These are phyloP conservation scores for Kurtzmaniella quercitrusa DNA, from an alignment of 1,139 yeast species.

Conservation along the genomic window DNA sequence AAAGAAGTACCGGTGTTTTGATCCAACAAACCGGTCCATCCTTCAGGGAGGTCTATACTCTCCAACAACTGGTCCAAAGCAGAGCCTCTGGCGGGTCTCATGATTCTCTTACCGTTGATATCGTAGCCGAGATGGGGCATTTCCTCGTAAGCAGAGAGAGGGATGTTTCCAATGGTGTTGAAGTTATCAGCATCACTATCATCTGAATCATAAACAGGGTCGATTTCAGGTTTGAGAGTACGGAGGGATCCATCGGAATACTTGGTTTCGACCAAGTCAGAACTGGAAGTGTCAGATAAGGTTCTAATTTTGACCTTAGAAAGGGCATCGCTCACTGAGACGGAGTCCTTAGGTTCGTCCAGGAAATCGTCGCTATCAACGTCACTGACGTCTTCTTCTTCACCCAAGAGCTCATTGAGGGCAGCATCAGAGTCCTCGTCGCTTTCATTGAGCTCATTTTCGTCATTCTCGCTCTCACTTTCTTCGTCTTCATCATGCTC, in stretches of 20 bases:
- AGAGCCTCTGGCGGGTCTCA: slow-evolving; percentile 97
- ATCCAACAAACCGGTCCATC: slow-evolving; percentile 96
- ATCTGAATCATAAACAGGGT: slow-evolving; percentile 89
- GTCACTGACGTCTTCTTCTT: slow-evolving; percentile 32
- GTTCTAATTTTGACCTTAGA: slow-evolving; percentile 51
- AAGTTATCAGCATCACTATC: slow-evolving; percentile 82
- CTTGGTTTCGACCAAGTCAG: slow-evolving; percentile 20
- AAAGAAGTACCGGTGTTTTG: slow-evolving; percentile 85
- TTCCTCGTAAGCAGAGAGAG: slow-evolving; percentile 89
- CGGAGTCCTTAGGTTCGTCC: slow-evolving; percentile 46
- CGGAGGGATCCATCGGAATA: slow-evolving; percentile 81
- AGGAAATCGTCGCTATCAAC: slow-evolving; percentile 39
- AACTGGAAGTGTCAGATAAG: slow-evolving; percentile 27
- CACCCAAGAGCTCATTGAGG: slow-evolving; percentile 53
- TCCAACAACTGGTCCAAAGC: slow-evolving; percentile 89
- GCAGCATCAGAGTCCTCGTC: slow-evolving; percentile 58
- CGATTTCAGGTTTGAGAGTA: slow-evolving; percentile 79
- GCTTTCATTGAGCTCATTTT: slow-evolving; percentile 25
- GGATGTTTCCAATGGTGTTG: slow-evolving; percentile 91
- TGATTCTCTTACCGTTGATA: slow-evolving; percentile 93
- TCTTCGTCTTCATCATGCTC: slow-evolving; percentile 27
- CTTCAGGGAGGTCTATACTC: slow-evolving; percentile 89
- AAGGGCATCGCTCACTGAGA: slow-evolving; percentile 51
- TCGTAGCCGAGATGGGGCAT: slow-evolving; percentile 97
- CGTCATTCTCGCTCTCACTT: slow-evolving; percentile 22